Evolutionary conservation across 768 basidiomycete species (phyloP).

Genomic region (Sporobolomyces roseus): DNA sequence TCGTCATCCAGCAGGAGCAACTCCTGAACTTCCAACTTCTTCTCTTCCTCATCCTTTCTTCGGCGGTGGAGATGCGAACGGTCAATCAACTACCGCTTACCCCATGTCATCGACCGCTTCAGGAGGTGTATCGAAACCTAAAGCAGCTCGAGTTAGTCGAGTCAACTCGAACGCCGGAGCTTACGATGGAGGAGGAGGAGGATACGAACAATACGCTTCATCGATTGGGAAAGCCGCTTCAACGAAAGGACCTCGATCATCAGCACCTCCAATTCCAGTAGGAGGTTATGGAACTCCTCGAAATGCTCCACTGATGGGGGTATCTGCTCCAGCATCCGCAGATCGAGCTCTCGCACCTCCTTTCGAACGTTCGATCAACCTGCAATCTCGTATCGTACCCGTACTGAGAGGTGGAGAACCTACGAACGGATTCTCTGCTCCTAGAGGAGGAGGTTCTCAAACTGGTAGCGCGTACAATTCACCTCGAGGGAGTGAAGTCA

Average conservation of each 20-base stretch:
- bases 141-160: neutral
- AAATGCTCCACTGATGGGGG: neutral
- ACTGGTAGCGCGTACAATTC: neutral
- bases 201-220: neutral
- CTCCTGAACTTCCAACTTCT: slow-evolving; percentile 1
- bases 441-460: neutral
- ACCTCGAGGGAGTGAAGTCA: too few species aligned
- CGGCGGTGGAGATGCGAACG: too few species aligned
- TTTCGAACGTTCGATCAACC: slow-evolving; percentile 31
- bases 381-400: slow-evolving; percentile 18
- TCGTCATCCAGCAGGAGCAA: slow-evolving; percentile 23
- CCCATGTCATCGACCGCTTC: neutral
- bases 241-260: neutral
- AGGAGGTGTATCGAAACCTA: neutral
- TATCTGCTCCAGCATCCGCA: neutral
- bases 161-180: neutral
- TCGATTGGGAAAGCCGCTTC: neutral
- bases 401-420: too few species aligned
- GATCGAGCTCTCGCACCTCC: slow-evolving; percentile 38
- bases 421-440: neutral
- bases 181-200: too few species aligned
- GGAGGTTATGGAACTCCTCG: neutral
- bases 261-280: neutral
- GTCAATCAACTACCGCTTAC: neutral
- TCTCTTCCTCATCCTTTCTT: neutral